phyloP scores from a whole-genome alignment of 352 stramenopile genomes.

The Phytophthora pini region DNA sequence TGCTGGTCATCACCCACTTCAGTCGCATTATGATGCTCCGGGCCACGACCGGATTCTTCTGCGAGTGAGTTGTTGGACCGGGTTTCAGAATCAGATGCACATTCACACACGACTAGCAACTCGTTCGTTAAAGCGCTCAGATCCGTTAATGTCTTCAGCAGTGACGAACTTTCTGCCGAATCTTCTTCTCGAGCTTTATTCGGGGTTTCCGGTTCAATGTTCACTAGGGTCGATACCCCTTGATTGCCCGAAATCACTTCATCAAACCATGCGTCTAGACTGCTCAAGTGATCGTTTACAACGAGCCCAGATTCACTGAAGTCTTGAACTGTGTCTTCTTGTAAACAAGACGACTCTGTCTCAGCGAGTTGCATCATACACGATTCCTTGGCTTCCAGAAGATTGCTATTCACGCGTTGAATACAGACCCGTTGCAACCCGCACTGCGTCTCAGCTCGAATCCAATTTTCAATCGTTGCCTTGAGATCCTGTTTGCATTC shows the following conservation, averaged over 20 bases:
- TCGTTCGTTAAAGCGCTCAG: constrained; percentile 33
- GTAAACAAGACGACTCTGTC: constrained; percentile 16
- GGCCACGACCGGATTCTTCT: background rate
- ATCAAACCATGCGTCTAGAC: constrained; percentile 61
- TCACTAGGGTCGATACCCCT: background rate
- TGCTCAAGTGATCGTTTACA: constrained; percentile 53
- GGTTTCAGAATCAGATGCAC: background rate
- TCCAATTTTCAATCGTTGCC: constrained; percentile 11
- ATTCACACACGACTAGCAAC: constrained; percentile 21
- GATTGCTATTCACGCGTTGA: background rate
- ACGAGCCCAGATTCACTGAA: constrained; percentile 16
- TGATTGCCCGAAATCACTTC: constrained; percentile 39
- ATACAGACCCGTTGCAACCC: constrained; percentile 18
- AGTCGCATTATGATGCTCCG: background rate
- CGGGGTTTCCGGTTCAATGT: background rate
- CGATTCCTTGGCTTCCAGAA: constrained; percentile 11
- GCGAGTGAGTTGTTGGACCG: background rate
- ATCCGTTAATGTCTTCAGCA: constrained; percentile 24
- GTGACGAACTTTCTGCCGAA: constrained; percentile 5
- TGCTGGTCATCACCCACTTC: background rate
- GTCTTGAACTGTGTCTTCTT: background rate
- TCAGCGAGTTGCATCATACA: constrained; percentile 32
- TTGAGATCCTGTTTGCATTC: constrained; percentile 21
- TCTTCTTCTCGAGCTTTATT: constrained; percentile 7
- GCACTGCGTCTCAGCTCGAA: constrained; percentile 21